Percentiles rank a stretch among this genome's conserved stretches.
Evolutionary conservation across 2,329 filamentous ascomycete genomes (phyloP).

Genomic region (Paraphoma sp.): DNA sequence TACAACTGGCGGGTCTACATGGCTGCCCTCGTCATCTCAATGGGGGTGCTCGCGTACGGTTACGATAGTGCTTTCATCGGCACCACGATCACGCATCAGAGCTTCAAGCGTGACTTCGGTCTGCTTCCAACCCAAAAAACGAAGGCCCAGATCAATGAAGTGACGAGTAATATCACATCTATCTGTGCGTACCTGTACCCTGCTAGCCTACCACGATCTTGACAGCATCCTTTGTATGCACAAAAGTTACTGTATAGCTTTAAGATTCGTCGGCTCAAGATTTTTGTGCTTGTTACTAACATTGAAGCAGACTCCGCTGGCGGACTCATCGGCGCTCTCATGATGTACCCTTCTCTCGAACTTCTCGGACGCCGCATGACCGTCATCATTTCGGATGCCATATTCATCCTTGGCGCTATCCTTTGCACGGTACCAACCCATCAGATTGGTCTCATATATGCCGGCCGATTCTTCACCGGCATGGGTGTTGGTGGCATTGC

Average conservation of each 20-base stretch:
- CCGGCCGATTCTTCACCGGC: constrained; percentile 49
- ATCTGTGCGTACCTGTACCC: constrained; percentile 31
- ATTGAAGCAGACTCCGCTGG: constrained; percentile 50
- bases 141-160: constrained; percentile 44
- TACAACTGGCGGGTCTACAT: constrained; percentile 62
- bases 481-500: constrained; percentile 48
- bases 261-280: too few relatives aligned
- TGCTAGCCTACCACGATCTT: too few relatives aligned
- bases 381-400: constrained; percentile 54
- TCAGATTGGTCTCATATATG: constrained; percentile 50
- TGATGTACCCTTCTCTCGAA: constrained; percentile 54
- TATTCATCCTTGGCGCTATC: constrained; percentile 53
- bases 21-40: constrained; percentile 57
- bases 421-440: constrained; percentile 47
- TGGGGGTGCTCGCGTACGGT: constrained; percentile 54
- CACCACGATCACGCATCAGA: constrained; percentile 59
- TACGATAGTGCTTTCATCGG: constrained; percentile 64
- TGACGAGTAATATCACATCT: constrained; percentile 58
- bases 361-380: constrained; percentile 59
- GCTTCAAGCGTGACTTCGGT: constrained; percentile 56
- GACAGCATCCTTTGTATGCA: too few relatives aligned
- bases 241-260: too few relatives aligned
- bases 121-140: constrained; percentile 36
- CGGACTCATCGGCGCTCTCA: constrained; percentile 60
- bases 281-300: not conserved